A percentile compares a stretch with the other conserved stretches of the same genome.
Evolutionary conservation across 1,139 yeast genomes (phyloP).

Genomic region (Sugiyamaella pinicola): DNA sequence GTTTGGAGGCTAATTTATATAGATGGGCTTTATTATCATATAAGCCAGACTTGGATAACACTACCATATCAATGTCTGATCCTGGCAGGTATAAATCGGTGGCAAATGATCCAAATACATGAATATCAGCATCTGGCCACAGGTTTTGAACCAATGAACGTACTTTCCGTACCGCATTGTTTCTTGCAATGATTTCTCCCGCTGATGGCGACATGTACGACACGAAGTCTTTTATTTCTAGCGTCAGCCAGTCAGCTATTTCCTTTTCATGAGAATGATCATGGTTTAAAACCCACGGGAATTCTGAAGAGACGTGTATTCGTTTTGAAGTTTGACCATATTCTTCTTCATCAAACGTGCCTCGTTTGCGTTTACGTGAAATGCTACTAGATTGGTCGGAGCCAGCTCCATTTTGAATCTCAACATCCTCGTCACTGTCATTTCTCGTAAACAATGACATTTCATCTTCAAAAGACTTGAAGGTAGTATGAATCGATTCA

Average conservation of each 20-base stretch:
- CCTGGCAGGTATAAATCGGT: constrained; percentile 94
- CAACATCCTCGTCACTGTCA: constrained; percentile 26
- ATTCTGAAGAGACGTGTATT: constrained; percentile 44
- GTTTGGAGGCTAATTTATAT: constrained; percentile 72
- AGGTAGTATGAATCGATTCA: constrained; percentile 33
- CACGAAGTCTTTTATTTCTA: constrained; percentile 85
- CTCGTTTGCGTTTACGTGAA: constrained; percentile 29
- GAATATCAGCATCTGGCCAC: constrained; percentile 83
- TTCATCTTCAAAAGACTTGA: constrained; percentile 33
- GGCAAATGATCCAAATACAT: constrained; percentile 94
- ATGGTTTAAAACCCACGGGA: constrained; percentile 80
- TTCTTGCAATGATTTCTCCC: constrained; percentile 70
- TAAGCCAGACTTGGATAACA: constrained; percentile 64
- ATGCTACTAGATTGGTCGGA: constrained; percentile 23
- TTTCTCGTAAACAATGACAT: constrained; percentile 19
- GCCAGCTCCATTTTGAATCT: not conserved
- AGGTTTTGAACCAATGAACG: constrained; percentile 57
- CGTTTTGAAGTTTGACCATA: constrained; percentile 33
- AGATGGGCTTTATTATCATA: constrained; percentile 69
- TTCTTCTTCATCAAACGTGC: constrained; percentile 34
- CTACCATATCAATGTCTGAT: constrained; percentile 94
- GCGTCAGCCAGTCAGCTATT: constrained; percentile 83
- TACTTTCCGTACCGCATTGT: constrained; percentile 63
- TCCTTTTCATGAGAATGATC: constrained; percentile 75
- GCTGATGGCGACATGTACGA: constrained; percentile 84